A percentile compares a stretch with the other conserved stretches of the same genome.
Evolutionary conservation across 192 early-diverging fungal species (phyloP).

Genomic region (Rhizoclosmatium globosum): DNA sequence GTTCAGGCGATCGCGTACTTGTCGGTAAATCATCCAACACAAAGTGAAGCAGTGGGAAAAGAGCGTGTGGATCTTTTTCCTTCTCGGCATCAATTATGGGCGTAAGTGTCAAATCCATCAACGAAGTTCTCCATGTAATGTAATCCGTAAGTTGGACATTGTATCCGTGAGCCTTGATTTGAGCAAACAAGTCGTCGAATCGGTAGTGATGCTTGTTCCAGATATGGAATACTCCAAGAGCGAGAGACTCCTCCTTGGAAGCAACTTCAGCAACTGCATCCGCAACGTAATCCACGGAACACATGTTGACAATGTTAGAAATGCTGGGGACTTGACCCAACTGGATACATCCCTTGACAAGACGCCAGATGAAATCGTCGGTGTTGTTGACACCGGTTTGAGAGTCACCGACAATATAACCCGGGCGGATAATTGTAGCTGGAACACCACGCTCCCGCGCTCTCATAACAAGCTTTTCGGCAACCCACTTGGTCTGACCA

Average conservation of each 20-base stretch:
- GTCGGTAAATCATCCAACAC: conserved; percentile 98
- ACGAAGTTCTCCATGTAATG: conserved; percentile 86
- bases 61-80: conserved; percentile 75
- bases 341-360: conserved; percentile 96
- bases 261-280: conserved; percentile 78
- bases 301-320: conserved; percentile 93
- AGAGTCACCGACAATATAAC: conserved; percentile 94
- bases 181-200: conserved; percentile 88
- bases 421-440: conserved; percentile 92
- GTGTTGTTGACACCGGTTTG: conserved; percentile 82
- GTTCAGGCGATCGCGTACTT: conserved; percentile 85
- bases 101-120: conserved; percentile 91
- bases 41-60: conserved; percentile 97
- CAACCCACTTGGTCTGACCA: conserved; percentile 98
- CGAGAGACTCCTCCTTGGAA: conserved; percentile 14
- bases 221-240: conserved; percentile 78
- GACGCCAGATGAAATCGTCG: conserved; percentile 97
- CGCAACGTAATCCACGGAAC: conserved; percentile 96
- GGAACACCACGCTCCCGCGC: conserved; percentile 88
- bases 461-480: conserved; percentile 90
- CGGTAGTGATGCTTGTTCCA: conserved; percentile 83
- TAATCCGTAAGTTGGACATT: conserved; percentile 79
- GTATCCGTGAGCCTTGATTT: conserved; percentile 80
- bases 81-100: not conserved
- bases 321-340: conserved; percentile 89